These are phyloP conservation scores for Phanerochaete carnosa DNA, from an alignment of 768 basidiomycete species.

Conservation along the genomic window DNA sequence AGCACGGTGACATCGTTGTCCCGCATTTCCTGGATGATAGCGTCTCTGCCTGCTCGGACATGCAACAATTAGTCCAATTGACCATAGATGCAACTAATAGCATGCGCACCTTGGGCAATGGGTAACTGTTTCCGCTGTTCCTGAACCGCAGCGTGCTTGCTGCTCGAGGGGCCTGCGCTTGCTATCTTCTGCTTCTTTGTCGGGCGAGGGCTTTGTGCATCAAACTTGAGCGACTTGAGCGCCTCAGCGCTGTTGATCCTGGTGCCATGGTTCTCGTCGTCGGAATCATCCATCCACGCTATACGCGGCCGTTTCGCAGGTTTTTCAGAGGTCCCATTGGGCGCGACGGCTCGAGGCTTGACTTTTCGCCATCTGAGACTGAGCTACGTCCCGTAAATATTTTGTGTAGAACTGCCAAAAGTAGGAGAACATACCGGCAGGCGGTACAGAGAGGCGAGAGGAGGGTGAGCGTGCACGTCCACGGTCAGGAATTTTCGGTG, in stretches of 20 bases:
- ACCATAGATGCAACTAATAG: neutral
- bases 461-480: neutral
- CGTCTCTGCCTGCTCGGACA: conserved; percentile 57
- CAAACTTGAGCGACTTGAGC: neutral
- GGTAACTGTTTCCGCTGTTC: conserved; percentile 72
- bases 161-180: neutral
- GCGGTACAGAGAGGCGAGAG: neutral
- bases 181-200: conserved; percentile 3
- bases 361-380: conserved; percentile 4
- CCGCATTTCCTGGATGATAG: conserved; percentile 66
- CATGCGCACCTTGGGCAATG: conserved; percentile 65
- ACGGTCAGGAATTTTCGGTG: neutral
- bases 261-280: conserved; percentile 22
- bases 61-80: neutral
- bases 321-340: conserved; percentile 5
- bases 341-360: neutral
- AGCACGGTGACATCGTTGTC: conserved; percentile 85
- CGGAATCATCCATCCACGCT: conserved; percentile 25
- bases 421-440: conserved; percentile 2
- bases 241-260: neutral
- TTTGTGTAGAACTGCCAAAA: conserved; percentile 4
- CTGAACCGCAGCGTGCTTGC: conserved; percentile 34
- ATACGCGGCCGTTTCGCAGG: conserved; percentile 14
- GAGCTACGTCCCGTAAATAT: neutral
- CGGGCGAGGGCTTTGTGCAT: conserved; percentile 5